A percentile compares a stretch with the other conserved stretches of the same genome.
Evolutionary conservation across 1,284 basidiomycete genomes (phyloP).

Genomic region (Heterobasidion parviporum): DNA sequence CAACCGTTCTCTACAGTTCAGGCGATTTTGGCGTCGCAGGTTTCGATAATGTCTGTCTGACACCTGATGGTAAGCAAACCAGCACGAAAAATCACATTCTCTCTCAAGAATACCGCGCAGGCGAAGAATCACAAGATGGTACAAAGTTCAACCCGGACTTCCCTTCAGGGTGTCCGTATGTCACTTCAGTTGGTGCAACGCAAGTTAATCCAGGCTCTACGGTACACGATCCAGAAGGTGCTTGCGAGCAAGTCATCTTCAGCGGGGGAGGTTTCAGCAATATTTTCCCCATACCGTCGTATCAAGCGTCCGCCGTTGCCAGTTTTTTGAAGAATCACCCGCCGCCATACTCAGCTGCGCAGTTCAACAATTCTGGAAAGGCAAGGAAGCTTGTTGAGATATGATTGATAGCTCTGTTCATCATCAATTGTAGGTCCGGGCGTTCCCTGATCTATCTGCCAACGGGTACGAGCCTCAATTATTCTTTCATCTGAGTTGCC

Average conservation of each 20-base stretch:
- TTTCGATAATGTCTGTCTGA: slow-evolving; percentile 17
- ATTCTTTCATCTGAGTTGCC: not conserved
- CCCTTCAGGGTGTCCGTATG: slow-evolving; percentile 12
- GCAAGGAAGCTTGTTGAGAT: slow-evolving; percentile 20
- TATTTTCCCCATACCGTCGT: slow-evolving; percentile 27
- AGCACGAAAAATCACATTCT: not conserved
- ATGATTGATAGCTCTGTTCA: not conserved
- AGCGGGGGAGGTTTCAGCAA: slow-evolving; percentile 30
- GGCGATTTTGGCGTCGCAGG: slow-evolving; percentile 28
- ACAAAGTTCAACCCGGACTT: slow-evolving; percentile 21
- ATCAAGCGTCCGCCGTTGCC: slow-evolving; percentile 25
- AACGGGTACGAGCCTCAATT: slow-evolving; percentile 24
- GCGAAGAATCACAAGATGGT: slow-evolving; percentile 12
- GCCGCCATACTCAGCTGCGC: slow-evolving; percentile 30
- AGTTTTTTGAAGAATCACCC: slow-evolving; percentile 28
- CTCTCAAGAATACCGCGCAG: slow-evolving; percentile 2
- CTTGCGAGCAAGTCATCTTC: slow-evolving; percentile 26
- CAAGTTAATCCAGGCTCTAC: slow-evolving; percentile 19
- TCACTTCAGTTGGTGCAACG: slow-evolving; percentile 26
- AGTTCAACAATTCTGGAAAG: slow-evolving; percentile 41
- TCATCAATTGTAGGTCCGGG: slow-evolving; percentile 23
- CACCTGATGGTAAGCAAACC: slow-evolving; percentile 13
- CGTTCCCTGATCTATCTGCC: slow-evolving; percentile 38
- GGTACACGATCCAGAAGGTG: slow-evolving; percentile 25
- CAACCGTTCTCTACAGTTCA: slow-evolving; percentile 25